Base-by-base conservation (phyloP, 495 filamentous ascomycete species). In the Podospora fimiseda region DNA sequence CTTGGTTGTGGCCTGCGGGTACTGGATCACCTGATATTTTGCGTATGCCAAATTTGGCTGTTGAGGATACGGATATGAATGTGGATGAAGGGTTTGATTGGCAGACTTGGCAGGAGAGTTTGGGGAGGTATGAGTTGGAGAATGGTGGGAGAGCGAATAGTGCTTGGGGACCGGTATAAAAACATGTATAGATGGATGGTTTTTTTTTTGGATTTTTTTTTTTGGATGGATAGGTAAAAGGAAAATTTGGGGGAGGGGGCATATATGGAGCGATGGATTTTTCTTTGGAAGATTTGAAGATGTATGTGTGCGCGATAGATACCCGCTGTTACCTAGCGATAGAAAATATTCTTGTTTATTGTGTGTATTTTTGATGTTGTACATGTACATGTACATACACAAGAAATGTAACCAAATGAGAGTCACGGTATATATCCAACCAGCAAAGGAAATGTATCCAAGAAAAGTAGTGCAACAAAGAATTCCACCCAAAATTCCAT, bases 81-180 rank as follows among this genome's bases (percentile, higher is more conserved):
- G 60, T 68, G 43, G 66, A 70, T 14, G 73, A 75, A 2, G 60
- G 62, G 1, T 74, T 77, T 43, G 70, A 74, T 50, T 77, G 74
- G 74, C 71, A 77, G 56, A 71, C 57, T 37, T 77, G 70, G 67
- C 67, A 74, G 52, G 71, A 75, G 48, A 70, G 57, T 19, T 24
- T 70, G 44, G 61, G 58, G 36, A 47, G 56, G 46, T 70, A 63
- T 9, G 66, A 69, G 55, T 53, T 67, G n/a, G 63, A 63, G 49
- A 60, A 51, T 48, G 63, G 62, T 9, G 57, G 61, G 2, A 21
- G 52, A 47, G 47, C 48, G 37, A 56, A 55, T 24, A 57, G 52
- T 40, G 49, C 53, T 1, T 63, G 60, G 60, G 58, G 54, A 1
- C 51, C 55, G 15, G 59, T 51, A n/a, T 20, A 55, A 7, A 53